Conservation (phyloP, 2,329 filamentous ascomycete species). For the Colletotrichum echinochloae region DNA sequence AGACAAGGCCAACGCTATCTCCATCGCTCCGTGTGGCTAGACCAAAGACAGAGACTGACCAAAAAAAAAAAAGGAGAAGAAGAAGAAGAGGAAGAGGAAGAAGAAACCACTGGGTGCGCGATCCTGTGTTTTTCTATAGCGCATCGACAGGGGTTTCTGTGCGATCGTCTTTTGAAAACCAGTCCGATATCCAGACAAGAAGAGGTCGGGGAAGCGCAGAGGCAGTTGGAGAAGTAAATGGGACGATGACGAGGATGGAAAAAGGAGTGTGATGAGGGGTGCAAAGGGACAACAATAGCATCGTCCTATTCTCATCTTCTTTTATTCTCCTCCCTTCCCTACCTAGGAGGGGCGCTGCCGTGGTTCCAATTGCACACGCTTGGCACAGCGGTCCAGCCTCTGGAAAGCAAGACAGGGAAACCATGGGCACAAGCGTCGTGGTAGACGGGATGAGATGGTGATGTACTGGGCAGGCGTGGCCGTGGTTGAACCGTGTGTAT, state of each 20-base stretch:
- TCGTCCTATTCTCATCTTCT: slow-evolving; percentile 1
- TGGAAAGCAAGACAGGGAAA: slow-evolving; percentile 30
- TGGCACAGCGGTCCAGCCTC: slow-evolving; percentile 23
- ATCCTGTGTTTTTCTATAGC: neutral
- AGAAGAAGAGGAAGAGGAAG: neutral
- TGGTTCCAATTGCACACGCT: slow-evolving; percentile 31
- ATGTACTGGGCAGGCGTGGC: slow-evolving; percentile 28
- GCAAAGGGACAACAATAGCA: slow-evolving; percentile 1
- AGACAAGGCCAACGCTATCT: neutral
- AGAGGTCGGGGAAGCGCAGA: neutral
- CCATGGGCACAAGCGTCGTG: slow-evolving; percentile 11
- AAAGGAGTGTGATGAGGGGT: neutral
- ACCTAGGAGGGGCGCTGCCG: slow-evolving; percentile 28
- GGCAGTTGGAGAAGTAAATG: neutral
- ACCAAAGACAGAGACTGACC: neutral
- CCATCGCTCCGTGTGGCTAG: neutral
- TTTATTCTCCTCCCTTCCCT: neutral
- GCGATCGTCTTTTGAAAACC: neutral
- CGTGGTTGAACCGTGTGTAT: neutral
- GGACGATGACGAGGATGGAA: neutral
- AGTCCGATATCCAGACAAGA: slow-evolving; percentile 1
- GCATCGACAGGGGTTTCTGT: slow-evolving; percentile 9
- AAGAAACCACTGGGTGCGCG: neutral
- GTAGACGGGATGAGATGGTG: slow-evolving; percentile 18
- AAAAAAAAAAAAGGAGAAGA: neutral